phyloP scores from a whole-genome alignment of 2,329 filamentous ascomycete genomes.

The Aspergillus alliaceus region DNA sequence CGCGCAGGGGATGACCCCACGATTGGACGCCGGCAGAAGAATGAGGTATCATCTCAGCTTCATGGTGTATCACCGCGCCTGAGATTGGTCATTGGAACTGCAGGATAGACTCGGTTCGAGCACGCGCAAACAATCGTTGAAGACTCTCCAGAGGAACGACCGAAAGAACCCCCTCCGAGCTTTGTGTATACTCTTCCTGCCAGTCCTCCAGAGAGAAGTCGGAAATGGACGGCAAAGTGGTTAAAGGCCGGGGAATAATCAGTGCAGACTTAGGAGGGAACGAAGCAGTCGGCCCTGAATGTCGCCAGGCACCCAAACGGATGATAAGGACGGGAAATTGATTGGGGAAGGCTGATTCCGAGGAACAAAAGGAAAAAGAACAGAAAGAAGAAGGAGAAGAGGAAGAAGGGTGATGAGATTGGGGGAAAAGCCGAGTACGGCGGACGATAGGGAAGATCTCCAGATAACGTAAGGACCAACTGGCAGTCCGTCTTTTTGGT shows the following conservation, averaged over 20 bases:
- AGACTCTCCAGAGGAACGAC: background rate
- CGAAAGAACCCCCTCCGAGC: background rate
- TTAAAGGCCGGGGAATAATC: background rate
- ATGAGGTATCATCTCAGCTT: constrained; percentile 43
- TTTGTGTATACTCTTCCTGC: background rate
- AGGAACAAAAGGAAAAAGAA: constrained; percentile 2
- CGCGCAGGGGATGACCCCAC: constrained; percentile 36
- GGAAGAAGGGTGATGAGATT: background rate
- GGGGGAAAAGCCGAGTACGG: constrained; percentile 14
- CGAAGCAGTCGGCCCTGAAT: background rate
- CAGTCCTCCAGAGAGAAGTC: background rate
- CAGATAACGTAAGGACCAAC: constrained; percentile 24
- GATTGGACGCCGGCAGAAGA: constrained; percentile 41
- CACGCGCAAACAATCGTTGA: background rate
- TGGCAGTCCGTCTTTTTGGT: constrained; percentile 4
- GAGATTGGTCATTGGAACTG: constrained; percentile 24
- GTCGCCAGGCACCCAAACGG: background rate
- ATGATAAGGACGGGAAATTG: background rate
- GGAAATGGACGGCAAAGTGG: background rate
- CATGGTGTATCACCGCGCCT: constrained; percentile 34
- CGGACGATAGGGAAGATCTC: constrained; percentile 19
- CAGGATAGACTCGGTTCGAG: background rate
- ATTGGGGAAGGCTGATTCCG: background rate
- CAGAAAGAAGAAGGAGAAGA: background rate
- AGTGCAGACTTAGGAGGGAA: background rate